Evolutionary conservation across 768 basidiomycete genomes (phyloP).

Genomic region (Podaxis mareebaensis): DNA sequence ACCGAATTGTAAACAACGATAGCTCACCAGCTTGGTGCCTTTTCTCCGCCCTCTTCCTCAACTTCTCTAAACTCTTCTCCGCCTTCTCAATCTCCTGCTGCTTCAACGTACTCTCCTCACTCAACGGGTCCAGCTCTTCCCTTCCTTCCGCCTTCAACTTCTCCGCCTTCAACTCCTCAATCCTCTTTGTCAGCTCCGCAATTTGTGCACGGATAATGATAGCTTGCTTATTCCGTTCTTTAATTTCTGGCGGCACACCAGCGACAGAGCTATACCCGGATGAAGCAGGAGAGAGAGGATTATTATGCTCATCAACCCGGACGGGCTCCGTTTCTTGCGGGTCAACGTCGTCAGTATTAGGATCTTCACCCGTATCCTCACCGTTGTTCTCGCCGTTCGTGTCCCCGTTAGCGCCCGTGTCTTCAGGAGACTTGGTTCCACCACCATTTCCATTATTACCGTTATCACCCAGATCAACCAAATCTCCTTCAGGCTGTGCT

Average conservation of each 20-base stretch:
- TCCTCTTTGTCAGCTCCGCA: conserved; percentile 18
- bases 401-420: neutral
- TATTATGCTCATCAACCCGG: conserved; percentile 1
- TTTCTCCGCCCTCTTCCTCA: conserved; percentile 13
- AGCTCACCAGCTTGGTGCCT: conserved; percentile 12
- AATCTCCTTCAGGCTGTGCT: neutral
- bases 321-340: neutral
- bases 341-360: neutral
- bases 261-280: conserved; percentile 9
- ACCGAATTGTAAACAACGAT: neutral
- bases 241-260: conserved; percentile 6
- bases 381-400: neutral
- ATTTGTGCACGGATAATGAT: conserved; percentile 18
- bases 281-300: conserved; percentile 3
- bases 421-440: neutral
- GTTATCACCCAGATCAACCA: neutral
- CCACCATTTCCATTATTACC: neutral
- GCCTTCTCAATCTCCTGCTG: conserved; percentile 9
- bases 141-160: conserved; percentile 22
- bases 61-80: conserved; percentile 13
- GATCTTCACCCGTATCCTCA: neutral
- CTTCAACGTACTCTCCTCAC: conserved; percentile 5
- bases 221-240: conserved; percentile 13
- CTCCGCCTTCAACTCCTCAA: conserved; percentile 19
- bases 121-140: conserved; percentile 16